Evolutionary conservation across 1,284 basidiomycete genomes (phyloP).

Genomic region (Trametes sp.): DNA sequence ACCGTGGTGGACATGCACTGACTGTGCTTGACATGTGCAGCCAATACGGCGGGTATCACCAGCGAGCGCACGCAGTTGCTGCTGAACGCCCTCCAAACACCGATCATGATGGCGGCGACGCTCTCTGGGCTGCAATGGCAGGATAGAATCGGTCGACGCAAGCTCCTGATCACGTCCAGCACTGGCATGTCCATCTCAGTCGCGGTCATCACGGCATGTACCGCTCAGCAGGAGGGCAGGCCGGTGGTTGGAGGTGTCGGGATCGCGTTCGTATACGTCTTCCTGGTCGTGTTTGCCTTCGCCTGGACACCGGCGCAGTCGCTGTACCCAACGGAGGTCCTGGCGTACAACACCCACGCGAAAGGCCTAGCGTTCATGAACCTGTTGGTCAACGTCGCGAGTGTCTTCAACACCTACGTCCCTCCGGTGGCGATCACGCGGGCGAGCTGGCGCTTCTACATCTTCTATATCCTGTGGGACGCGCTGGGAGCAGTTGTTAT

Average conservation of each 20-base stretch:
- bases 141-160: constrained; percentile 30
- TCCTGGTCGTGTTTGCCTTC: constrained; percentile 36
- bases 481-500: constrained; percentile 35
- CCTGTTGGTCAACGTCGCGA: constrained; percentile 32
- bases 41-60: constrained; percentile 33
- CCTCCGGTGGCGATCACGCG: constrained; percentile 33
- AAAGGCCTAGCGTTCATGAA: constrained; percentile 36
- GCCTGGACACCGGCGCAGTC: constrained; percentile 38
- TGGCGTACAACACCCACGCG: constrained; percentile 34
- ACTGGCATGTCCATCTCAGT: constrained; percentile 34
- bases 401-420: constrained; percentile 36
- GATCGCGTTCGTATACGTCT: constrained; percentile 36
- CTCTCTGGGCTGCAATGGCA: constrained; percentile 33
- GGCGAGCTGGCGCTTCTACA: constrained; percentile 35
- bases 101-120: constrained; percentile 36
- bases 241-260: constrained; percentile 32
- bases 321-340: constrained; percentile 35
- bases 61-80: constrained; percentile 35
- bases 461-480: constrained; percentile 34
- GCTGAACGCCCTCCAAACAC: constrained; percentile 36
- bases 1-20: neutral
- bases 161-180: constrained; percentile 33
- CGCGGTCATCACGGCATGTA: constrained; percentile 34
- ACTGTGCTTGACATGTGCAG: neutral
- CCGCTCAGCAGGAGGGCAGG: constrained; percentile 29